phyloP scores from a whole-genome alignment of 1,284 basidiomycete genomes.

The Mixia osmundae region DNA sequence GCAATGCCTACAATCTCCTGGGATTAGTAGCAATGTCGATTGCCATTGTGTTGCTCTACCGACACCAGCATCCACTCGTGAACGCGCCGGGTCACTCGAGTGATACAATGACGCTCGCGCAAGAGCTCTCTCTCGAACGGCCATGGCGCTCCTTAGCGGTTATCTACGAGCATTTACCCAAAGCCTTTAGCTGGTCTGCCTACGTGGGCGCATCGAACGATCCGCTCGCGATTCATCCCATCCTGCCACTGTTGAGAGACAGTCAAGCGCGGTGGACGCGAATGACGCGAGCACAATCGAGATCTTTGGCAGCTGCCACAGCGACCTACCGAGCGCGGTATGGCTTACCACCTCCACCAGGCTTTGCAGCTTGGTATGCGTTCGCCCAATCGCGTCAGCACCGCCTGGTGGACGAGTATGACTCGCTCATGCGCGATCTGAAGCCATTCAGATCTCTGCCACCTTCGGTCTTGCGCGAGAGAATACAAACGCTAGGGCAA shows the following conservation, averaged over 20 bases:
- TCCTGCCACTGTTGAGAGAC: conserved; percentile 13
- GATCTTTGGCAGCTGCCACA: conserved; percentile 31
- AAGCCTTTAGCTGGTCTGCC: too few species aligned
- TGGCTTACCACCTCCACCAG: conserved; percentile 50
- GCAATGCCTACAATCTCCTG: too few species aligned
- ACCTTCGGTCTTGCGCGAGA: conserved; percentile 42
- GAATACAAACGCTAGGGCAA: conserved; percentile 33
- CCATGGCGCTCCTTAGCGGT: too few species aligned
- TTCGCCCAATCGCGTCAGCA: conserved; percentile 51
- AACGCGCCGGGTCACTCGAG: too few species aligned
- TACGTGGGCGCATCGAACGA: too few species aligned
- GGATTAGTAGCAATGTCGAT: too few species aligned
- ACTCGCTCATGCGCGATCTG: conserved; percentile 52
- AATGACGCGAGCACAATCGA: conserved; percentile 12
- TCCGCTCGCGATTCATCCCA: conserved; percentile 16
- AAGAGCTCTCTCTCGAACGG: too few species aligned
- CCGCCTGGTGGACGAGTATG: conserved; percentile 73
- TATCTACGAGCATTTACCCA: too few species aligned
- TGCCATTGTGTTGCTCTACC: too few species aligned
- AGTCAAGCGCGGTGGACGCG: conserved; percentile 8
- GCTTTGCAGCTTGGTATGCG: conserved; percentile 69
- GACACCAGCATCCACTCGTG: too few species aligned
- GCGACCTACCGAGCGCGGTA: conserved; percentile 56
- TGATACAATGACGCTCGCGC: too few species aligned
- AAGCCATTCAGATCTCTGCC: conserved; percentile 52